Conservation (phyloP, 2,329 filamentous ascomycete species). For the Nannizziopsis arthrosporioides region DNA sequence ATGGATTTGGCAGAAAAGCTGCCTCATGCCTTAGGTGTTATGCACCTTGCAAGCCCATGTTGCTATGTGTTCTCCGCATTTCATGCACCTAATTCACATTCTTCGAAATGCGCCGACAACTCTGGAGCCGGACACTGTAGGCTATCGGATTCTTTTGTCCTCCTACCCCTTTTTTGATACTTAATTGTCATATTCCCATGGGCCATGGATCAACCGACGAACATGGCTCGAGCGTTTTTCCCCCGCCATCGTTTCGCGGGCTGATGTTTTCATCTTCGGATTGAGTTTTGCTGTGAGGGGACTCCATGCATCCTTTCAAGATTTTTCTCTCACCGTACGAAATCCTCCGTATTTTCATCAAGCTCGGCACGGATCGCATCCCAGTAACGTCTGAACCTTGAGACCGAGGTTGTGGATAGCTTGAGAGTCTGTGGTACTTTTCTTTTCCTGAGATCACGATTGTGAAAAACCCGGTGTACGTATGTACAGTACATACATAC, state of each 20-base stretch:
- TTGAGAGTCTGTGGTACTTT: neutral
- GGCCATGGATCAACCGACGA: too few relatives aligned
- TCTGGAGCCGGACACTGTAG: too few relatives aligned
- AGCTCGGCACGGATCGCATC: neutral
- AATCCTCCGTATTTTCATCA: too few relatives aligned
- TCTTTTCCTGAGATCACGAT: too few relatives aligned
- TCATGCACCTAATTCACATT: too few relatives aligned
- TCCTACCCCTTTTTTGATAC: too few relatives aligned
- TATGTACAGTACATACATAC: neutral
- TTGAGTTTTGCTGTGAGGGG: neutral
- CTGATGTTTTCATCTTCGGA: too few relatives aligned
- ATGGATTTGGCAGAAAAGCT: constrained; percentile 3
- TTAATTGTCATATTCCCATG: too few relatives aligned
- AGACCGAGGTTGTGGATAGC: neutral
- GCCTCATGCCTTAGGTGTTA: neutral
- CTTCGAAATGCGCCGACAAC: too few relatives aligned
- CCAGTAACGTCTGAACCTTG: constrained; percentile 1
- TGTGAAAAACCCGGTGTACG: neutral
- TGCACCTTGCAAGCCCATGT: neutral
- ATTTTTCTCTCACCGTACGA: neutral
- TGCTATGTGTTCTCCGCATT: neutral
- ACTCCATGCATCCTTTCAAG: neutral
- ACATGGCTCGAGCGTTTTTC: too few relatives aligned
- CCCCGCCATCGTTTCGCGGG: too few relatives aligned
- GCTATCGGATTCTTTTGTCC: too few relatives aligned